Percentiles rank a stretch among this genome's conserved stretches.
Conservation (phyloP, 305 asterid species). For the Fraxinus sp. region DNA sequence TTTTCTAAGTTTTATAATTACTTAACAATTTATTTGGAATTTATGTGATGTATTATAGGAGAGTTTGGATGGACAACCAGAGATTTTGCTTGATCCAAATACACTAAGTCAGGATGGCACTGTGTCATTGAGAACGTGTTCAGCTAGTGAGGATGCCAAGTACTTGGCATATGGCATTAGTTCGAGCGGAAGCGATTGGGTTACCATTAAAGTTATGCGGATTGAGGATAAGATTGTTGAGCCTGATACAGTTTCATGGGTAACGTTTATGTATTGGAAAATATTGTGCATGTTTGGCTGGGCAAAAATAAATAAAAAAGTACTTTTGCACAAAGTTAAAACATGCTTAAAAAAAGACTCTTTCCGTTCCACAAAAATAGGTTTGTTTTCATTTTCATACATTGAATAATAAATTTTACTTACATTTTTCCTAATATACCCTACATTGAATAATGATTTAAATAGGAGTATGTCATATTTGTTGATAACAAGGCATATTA, state of each 20-base stretch:
- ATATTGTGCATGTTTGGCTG: not conserved
- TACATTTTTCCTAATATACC: not conserved
- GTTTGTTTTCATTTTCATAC: not conserved
- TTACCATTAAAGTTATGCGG: slow-evolving; percentile 71
- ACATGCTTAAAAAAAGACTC: not conserved
- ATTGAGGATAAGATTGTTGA: slow-evolving; percentile 55
- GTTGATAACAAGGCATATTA: not conserved
- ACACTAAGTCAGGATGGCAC: slow-evolving; percentile 80
- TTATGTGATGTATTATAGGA: slow-evolving; percentile 49
- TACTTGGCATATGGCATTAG: slow-evolving; percentile 77
- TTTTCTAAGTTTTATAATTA: not conserved
- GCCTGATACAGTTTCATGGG: slow-evolving; percentile 85
- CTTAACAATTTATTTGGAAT: not conserved
- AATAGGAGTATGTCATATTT: not conserved
- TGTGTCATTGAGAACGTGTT: slow-evolving; percentile 55
- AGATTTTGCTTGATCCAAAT: slow-evolving; percentile 87
- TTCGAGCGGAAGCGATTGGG: slow-evolving; percentile 97
- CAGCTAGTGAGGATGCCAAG: slow-evolving; percentile 83
- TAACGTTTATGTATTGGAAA: slow-evolving; percentile 25
- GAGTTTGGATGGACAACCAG: slow-evolving; percentile 72
- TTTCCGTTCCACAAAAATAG: not conserved
- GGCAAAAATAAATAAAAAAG: not conserved
- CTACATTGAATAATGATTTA: not conserved
- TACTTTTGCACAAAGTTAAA: not conserved
- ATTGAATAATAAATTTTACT: too few relatives aligned